A percentile compares a stretch with the other conserved stretches of the same genome.
These are phyloP conservation scores for Pontederia paniculata DNA, from an alignment of 176 grass and related monocot species.

Conservation along the genomic window DNA sequence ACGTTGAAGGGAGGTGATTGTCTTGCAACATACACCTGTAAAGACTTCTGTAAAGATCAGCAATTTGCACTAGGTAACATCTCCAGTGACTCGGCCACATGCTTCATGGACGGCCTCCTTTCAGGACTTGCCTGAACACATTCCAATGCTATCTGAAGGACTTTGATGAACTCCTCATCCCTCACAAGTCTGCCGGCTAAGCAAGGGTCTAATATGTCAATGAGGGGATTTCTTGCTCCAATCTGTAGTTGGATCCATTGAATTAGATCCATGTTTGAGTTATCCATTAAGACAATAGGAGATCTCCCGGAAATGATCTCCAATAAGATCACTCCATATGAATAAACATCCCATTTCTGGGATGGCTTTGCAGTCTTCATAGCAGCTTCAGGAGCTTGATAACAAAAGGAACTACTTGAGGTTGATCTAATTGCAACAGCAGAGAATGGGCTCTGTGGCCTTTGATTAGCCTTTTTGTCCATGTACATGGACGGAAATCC, in stretches of 20 bases:
- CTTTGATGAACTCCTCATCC: neutral
- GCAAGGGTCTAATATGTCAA: constrained; percentile 8
- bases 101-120: constrained; percentile 12
- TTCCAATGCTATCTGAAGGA: constrained; percentile 3
- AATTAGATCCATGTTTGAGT: constrained; percentile 11
- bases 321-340: constrained; percentile 8
- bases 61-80: neutral
- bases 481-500: neutral
- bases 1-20: no score
- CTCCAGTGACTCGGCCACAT: neutral
- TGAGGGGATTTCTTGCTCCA: constrained; percentile 3
- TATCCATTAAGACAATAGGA: constrained; percentile 1
- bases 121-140: constrained; percentile 11
- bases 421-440: neutral
- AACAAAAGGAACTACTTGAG: neutral
- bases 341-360: constrained; percentile 20
- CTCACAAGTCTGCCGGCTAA: neutral
- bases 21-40: no score
- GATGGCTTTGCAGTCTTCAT: constrained; percentile 10
- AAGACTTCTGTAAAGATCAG: no score
- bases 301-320: constrained; percentile 16
- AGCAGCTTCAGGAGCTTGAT: constrained; percentile 14
- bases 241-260: constrained; percentile 9
- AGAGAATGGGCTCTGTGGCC: neutral
- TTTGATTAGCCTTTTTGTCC: neutral